Evolutionary conservation across 192 early-diverging fungal genomes (phyloP).

Genomic region (Paraglomus occultum): DNA sequence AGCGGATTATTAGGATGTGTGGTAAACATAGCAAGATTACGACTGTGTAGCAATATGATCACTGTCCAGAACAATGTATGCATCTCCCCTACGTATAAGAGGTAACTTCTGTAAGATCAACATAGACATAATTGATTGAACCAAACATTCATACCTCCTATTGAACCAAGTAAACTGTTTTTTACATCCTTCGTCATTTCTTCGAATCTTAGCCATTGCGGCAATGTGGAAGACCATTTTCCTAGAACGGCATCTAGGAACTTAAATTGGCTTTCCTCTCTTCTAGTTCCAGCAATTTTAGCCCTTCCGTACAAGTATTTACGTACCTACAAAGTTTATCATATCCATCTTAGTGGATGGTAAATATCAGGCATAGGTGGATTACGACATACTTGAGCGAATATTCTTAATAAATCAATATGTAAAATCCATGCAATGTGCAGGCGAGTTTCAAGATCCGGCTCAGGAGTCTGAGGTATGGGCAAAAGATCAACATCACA

Average conservation of each 20-base stretch:
- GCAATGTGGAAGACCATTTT: slow-evolving; percentile 28
- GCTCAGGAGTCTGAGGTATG: slow-evolving; percentile 23
- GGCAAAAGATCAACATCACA: slow-evolving; percentile 27
- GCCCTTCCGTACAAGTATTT: slow-evolving; percentile 27
- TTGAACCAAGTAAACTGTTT: slow-evolving; percentile 23
- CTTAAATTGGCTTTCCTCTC: slow-evolving; percentile 29
- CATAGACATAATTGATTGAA: not conserved
- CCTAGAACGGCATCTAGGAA: slow-evolving; percentile 25
- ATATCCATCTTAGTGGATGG: too few relatives aligned
- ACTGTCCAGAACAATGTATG: slow-evolving; percentile 29
- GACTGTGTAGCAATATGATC: slow-evolving; percentile 29
- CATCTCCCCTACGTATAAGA: slow-evolving; percentile 20
- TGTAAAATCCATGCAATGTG: slow-evolving; percentile 30
- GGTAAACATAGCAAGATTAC: slow-evolving; percentile 28
- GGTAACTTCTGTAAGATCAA: too few relatives aligned
- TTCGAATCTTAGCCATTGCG: slow-evolving; percentile 28
- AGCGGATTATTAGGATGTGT: not conserved
- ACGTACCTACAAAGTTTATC: slow-evolving; percentile 3
- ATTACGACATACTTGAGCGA: slow-evolving; percentile 17
- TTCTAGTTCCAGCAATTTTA: slow-evolving; percentile 22
- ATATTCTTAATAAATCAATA: slow-evolving; percentile 28
- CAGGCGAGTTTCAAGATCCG: slow-evolving; percentile 25
- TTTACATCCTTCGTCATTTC: slow-evolving; percentile 22
- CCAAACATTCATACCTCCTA: slow-evolving; percentile 12
- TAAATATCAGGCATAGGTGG: not conserved